phyloP scores from a whole-genome alignment of 495 filamentous ascomycete species.

The Aspergillus nidulans region DNA sequence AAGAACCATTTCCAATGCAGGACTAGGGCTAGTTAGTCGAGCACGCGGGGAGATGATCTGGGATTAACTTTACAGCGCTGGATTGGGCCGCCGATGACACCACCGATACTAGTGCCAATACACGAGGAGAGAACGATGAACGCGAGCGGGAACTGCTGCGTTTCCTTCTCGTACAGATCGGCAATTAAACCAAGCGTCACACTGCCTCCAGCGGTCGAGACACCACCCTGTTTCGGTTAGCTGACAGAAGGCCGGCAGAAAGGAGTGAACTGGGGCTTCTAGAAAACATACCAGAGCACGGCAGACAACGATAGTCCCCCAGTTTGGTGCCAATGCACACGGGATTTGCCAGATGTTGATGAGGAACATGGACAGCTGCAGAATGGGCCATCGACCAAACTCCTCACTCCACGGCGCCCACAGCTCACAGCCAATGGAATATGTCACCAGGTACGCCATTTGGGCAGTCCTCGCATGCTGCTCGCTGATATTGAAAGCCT shows the following conservation, averaged over 20 bases:
- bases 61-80: slow-evolving; percentile 52
- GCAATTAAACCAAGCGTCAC: slow-evolving; percentile 78
- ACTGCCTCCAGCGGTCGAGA: slow-evolving; percentile 68
- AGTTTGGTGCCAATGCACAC: slow-evolving; percentile 64
- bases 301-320: slow-evolving; percentile 57
- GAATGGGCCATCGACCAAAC: slow-evolving; percentile 63
- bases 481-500: slow-evolving; percentile 56
- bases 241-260: too few relatives aligned
- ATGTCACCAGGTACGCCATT: slow-evolving; percentile 65
- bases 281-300: slow-evolving; percentile 51
- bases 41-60: not conserved
- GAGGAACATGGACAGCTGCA: slow-evolving; percentile 63
- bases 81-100: slow-evolving; percentile 73
- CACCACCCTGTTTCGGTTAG: slow-evolving; percentile 24
- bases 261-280: too few relatives aligned
- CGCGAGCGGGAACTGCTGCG: slow-evolving; percentile 59
- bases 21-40: slow-evolving; percentile 7
- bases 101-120: slow-evolving; percentile 68
- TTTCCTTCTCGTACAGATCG: slow-evolving; percentile 67
- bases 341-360: slow-evolving; percentile 74
- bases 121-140: slow-evolving; percentile 72
- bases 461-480: slow-evolving; percentile 61
- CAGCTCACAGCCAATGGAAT: slow-evolving; percentile 74
- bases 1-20: slow-evolving; percentile 70
- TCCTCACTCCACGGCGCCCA: slow-evolving; percentile 83